Evolutionary conservation across 2,329 filamentous ascomycete genomes (phyloP), one percentile per base, ranked within the genome.

Genomic region (Penicillium sp.): DNA sequence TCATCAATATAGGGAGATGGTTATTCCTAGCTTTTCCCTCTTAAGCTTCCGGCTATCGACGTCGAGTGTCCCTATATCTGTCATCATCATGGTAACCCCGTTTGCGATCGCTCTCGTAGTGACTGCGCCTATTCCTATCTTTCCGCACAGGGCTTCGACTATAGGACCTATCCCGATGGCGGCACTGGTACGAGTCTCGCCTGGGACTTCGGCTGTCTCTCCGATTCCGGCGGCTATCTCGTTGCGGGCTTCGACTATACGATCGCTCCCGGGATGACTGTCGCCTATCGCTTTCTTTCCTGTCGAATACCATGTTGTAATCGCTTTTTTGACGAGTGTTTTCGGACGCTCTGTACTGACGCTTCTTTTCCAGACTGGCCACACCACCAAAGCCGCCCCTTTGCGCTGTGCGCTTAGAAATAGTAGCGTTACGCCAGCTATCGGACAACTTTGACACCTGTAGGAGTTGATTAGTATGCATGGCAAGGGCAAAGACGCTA

Each of bases 361-460:
- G 87, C 79, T 91, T 91, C 83, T 93, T 95, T 80, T 98, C 93
- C 62, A 99, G 82, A 65, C 90, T 90, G 60, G 89, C 87, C 35
- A 98, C 91, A 61, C 95, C 95, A 67, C 95, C 95, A 82, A 96
- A 99, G 7, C 95, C 95, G 57, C 92, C 92, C 76, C 72, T 83
- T 76, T 76, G 85, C 70, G 77, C 82, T 80, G 81, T 80, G 51
- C 94, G 86, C 80, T 96, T 97, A 46, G 85, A 86, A 72, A 96
- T 96, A 21, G 93, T 92, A 47, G 90, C 89, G 63, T 88, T 90
- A 65, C 95, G 86, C 95, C 95, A 99, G 17, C 89, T 89, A 65
- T 96, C 92, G 50, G 92, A 95, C 7, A 99, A 81, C 74, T 92
- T 94, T 65, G 86, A 88, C 11, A 90, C 81, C 81, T 65, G 30